Evolutionary conservation across 2,329 filamentous ascomycete species (phyloP).

Genomic region (Colletotrichum truncatum): DNA sequence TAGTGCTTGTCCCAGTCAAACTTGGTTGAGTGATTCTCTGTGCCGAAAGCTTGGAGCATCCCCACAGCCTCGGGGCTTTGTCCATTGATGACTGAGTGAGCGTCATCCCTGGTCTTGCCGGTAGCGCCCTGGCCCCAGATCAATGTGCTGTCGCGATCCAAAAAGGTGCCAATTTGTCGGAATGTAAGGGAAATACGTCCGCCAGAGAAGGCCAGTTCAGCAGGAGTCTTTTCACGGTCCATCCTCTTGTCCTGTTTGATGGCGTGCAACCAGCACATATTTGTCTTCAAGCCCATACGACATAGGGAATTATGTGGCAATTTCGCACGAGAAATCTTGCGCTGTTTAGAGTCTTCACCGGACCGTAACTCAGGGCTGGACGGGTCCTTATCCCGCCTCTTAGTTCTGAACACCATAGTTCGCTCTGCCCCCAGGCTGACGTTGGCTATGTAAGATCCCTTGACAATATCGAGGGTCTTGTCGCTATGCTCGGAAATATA

Average conservation of each 20-base stretch:
- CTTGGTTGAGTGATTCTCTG: conserved; percentile 78
- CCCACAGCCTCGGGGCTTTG: conserved; percentile 70
- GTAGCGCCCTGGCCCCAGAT: conserved; percentile 96
- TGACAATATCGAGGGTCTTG: conserved; percentile 91
- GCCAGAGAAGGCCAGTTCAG: conserved; percentile 78
- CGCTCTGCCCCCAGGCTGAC: conserved; percentile 92
- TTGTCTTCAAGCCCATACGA: conserved; percentile 82
- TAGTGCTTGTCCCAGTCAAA: conserved; percentile 83
- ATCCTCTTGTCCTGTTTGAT: conserved; percentile 88
- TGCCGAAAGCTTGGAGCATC: conserved; percentile 83
- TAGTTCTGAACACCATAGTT: conserved; percentile 89
- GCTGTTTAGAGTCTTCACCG: conserved; percentile 42
- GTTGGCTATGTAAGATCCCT: conserved; percentile 86
- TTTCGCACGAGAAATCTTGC: conserved; percentile 72
- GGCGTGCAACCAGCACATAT: conserved; percentile 89
- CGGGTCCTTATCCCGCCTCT: conserved; percentile 64
- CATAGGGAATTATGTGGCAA: conserved; percentile 92
- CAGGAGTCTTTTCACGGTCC: conserved; percentile 69
- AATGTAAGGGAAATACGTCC: conserved; percentile 94
- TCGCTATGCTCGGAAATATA: conserved; percentile 97
- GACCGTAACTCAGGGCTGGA: conserved; percentile 34
- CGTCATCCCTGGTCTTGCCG: conserved; percentile 69
- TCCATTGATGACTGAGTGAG: conserved; percentile 74
- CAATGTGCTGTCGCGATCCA: conserved; percentile 67
- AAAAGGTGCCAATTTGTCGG: conserved; percentile 85